These are phyloP conservation scores for Volvariella volvacea DNA, from an alignment of 1,284 basidiomycete genomes.

Conservation along the genomic window DNA sequence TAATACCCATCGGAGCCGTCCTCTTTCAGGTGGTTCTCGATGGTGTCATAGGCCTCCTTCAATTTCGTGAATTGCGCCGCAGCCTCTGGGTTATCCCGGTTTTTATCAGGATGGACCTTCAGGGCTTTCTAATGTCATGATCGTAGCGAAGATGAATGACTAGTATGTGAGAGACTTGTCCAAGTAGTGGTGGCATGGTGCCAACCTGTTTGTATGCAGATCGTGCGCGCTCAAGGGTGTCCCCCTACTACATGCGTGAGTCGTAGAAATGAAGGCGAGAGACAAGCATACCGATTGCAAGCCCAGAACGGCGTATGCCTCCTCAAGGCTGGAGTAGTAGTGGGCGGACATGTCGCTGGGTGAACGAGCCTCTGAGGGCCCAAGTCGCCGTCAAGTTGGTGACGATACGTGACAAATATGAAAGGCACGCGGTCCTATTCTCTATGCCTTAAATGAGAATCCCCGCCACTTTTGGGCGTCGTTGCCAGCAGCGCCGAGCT, in stretches of 20 bases:
- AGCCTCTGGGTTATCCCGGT: conserved; percentile 53
- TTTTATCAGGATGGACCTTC: conserved; percentile 70
- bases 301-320: conserved; percentile 53
- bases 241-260: conserved; percentile 48
- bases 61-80: conserved; percentile 63
- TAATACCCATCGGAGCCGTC: conserved; percentile 22
- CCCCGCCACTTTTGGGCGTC: too few relatives aligned
- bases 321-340: conserved; percentile 15
- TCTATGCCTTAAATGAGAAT: too few relatives aligned
- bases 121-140: conserved; percentile 57
- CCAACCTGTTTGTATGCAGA: conserved; percentile 58
- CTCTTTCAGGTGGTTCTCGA: conserved; percentile 40
- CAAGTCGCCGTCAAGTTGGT: too few relatives aligned
- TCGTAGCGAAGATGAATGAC: conserved; percentile 2
- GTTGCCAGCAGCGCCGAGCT: too few relatives aligned
- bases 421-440: too few relatives aligned
- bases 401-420: too few relatives aligned
- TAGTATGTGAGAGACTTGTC: conserved; percentile 2
- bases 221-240: conserved; percentile 57
- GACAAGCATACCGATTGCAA: conserved; percentile 50
- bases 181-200: too few relatives aligned
- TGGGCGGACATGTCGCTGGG: conserved; percentile 3
- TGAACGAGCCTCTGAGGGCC: conserved; percentile 4
- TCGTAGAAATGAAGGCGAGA: too few relatives aligned
- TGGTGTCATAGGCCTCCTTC: conserved; percentile 58